phyloP scores from a whole-genome alignment of 352 stramenopile species.

The Pythium scleroteichum region DNA sequence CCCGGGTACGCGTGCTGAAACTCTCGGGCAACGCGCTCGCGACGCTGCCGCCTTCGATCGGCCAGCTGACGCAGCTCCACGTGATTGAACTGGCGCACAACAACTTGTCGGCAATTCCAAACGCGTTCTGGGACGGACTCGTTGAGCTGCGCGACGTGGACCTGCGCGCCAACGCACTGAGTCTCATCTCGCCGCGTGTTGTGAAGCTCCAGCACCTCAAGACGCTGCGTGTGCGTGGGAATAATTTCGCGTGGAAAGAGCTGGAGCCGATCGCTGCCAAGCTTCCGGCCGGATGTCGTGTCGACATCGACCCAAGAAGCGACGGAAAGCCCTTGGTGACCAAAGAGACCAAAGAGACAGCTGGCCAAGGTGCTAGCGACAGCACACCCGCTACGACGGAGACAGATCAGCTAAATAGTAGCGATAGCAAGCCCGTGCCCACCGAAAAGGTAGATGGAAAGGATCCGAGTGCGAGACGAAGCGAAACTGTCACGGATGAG shows the following conservation, averaged over 20 bases:
- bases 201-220: constrained; percentile 10
- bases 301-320: constrained; percentile 7
- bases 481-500: too few relatives aligned
- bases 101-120: constrained; percentile 41
- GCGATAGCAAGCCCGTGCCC: too few relatives aligned
- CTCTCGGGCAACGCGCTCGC: constrained; percentile 63
- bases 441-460: too few relatives aligned
- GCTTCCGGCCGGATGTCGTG: not conserved
- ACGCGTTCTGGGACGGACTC: constrained; percentile 31
- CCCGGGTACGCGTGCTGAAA: constrained; percentile 43
- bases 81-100: constrained; percentile 57
- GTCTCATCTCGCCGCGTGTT: constrained; percentile 15
- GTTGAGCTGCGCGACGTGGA: constrained; percentile 39
- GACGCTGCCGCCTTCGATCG: constrained; percentile 36
- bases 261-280: constrained; percentile 9
- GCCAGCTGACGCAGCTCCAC: constrained; percentile 34
- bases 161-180: constrained; percentile 30
- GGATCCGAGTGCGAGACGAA: too few relatives aligned
- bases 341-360: not conserved
- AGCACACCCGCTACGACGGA: too few relatives aligned
- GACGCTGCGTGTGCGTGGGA: not conserved
- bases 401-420: too few relatives aligned
- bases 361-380: too few relatives aligned
- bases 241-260: constrained; percentile 11
- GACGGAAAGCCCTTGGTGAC: not conserved